Conservation (phyloP, 768 basidiomycete genomes). For the Auriscalpium orientale region DNA sequence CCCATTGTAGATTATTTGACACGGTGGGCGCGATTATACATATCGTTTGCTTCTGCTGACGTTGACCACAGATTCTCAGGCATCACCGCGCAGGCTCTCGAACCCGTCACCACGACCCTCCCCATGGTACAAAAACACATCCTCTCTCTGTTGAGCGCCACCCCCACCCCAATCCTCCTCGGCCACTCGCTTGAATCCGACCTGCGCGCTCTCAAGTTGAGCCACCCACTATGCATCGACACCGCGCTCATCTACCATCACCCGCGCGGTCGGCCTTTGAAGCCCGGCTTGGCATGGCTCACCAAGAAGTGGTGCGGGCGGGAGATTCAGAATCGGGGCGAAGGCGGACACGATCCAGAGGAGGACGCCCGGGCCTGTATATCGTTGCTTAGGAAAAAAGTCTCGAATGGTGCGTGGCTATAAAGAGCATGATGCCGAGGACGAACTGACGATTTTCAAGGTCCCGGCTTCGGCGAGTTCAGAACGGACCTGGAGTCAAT, state of each 20-base stretch:
- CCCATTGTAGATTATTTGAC: conserved; percentile 92
- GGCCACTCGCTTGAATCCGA: conserved; percentile 97
- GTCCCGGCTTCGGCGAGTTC: conserved; percentile 79
- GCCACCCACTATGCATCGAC: conserved; percentile 85
- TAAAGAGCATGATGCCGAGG: not conserved
- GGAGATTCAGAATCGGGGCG: conserved; percentile 81
- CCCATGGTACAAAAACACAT: conserved; percentile 70
- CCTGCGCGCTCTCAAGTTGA: conserved; percentile 77
- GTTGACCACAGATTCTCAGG: conserved; percentile 70
- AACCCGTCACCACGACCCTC: conserved; percentile 67
- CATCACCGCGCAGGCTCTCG: conserved; percentile 71
- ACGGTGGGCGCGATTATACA: conserved; percentile 37
- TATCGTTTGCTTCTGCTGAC: not conserved
- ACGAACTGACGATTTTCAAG: conserved; percentile 20
- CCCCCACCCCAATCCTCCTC: conserved; percentile 69
- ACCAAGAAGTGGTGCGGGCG: conserved; percentile 88
- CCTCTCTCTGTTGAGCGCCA: conserved; percentile 49
- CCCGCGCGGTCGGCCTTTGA: conserved; percentile 87
- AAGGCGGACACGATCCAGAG: conserved; percentile 88
- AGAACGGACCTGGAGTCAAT: conserved; percentile 80
- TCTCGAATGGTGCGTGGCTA: conserved; percentile 46
- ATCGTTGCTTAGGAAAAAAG: conserved; percentile 76
- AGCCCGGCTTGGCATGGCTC: conserved; percentile 95
- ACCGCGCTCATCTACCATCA: conserved; percentile 89
- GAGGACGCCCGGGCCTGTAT: conserved; percentile 89